These are phyloP conservation scores for Ogataea trehaloabstinens DNA, from an alignment of 805 yeast genomes.

Conservation along the genomic window DNA sequence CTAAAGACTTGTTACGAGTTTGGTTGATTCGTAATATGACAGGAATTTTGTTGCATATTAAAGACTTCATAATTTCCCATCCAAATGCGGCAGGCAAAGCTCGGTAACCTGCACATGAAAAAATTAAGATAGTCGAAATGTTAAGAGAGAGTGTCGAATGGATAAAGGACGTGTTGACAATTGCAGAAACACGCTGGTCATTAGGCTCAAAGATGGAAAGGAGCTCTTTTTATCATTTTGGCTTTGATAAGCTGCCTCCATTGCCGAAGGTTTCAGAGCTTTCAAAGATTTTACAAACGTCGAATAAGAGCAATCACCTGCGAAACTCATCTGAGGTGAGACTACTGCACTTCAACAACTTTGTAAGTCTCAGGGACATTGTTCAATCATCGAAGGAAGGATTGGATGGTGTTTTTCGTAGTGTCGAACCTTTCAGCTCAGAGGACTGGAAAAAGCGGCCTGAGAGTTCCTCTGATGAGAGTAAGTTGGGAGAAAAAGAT, in stretches of 20 bases:
- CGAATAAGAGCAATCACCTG: neutral
- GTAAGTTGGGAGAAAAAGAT: neutral
- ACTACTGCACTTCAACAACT: constrained; percentile 11
- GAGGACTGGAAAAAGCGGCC: neutral
- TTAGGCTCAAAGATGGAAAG: no score
- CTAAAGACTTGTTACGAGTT: no score
- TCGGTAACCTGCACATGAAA: no score
- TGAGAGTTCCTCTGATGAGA: neutral
- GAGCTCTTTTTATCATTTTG: constrained; percentile 16
- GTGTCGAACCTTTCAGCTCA: neutral
- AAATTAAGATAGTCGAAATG: no score
- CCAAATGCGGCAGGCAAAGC: no score
- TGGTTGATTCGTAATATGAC: no score
- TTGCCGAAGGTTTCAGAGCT: constrained; percentile 8
- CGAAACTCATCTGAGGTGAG: constrained; percentile 4
- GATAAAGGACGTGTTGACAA: no score
- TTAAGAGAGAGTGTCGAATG: no score
- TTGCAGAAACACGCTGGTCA: no score
- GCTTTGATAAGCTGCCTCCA: constrained; percentile 12
- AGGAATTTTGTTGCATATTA: no score
- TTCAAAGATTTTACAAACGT: constrained; percentile 2
- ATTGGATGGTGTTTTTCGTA: constrained; percentile 1
- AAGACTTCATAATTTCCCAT: no score
- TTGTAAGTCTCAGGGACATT: constrained; percentile 14
- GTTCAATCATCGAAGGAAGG: constrained; percentile 5